Percentiles rank a stretch among this genome's conserved stretches.
phyloP scores from a whole-genome alignment of 306 rosid genomes.

The Arachis hypogaea region DNA sequence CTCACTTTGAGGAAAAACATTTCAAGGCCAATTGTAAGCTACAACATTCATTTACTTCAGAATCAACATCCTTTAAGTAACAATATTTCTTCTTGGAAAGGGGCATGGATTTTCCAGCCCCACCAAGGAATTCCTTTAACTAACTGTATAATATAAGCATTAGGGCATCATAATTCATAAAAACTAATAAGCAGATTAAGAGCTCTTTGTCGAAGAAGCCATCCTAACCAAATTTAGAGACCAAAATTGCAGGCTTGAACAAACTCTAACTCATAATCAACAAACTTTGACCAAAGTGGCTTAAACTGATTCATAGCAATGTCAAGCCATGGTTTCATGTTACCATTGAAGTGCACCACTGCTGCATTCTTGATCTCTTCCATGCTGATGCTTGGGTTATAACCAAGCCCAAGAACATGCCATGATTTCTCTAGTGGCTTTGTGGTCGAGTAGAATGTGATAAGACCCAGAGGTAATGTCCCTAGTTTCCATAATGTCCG shows the following conservation, averaged over 20 bases:
- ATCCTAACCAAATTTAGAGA: constrained; percentile 30
- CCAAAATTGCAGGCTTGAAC: constrained; percentile 76
- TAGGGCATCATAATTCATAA: background rate
- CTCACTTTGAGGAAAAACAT: too few relatives aligned
- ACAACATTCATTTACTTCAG: too few relatives aligned
- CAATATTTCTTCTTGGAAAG: background rate
- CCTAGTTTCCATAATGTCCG: constrained; percentile 70
- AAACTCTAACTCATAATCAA: constrained; percentile 62
- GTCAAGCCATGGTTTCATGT: constrained; percentile 75
- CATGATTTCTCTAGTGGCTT: constrained; percentile 70
- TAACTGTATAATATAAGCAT: constrained; percentile 1
- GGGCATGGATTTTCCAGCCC: constrained; percentile 36
- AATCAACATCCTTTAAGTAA: too few relatives aligned
- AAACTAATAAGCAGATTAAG: constrained; percentile 27
- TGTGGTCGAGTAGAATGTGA: constrained; percentile 62
- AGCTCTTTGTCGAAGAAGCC: background rate
- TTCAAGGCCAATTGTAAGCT: too few relatives aligned
- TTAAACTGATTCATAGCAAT: constrained; percentile 63
- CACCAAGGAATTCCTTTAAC: constrained; percentile 26
- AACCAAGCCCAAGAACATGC: constrained; percentile 75
- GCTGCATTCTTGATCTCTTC: constrained; percentile 65
- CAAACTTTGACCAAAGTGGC: constrained; percentile 73
- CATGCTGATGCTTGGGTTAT: constrained; percentile 65
- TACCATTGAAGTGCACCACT: constrained; percentile 70
- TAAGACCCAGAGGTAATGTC: constrained; percentile 66